Conservation (phyloP, 345 rosid species). For the Pistacia vera region DNA sequence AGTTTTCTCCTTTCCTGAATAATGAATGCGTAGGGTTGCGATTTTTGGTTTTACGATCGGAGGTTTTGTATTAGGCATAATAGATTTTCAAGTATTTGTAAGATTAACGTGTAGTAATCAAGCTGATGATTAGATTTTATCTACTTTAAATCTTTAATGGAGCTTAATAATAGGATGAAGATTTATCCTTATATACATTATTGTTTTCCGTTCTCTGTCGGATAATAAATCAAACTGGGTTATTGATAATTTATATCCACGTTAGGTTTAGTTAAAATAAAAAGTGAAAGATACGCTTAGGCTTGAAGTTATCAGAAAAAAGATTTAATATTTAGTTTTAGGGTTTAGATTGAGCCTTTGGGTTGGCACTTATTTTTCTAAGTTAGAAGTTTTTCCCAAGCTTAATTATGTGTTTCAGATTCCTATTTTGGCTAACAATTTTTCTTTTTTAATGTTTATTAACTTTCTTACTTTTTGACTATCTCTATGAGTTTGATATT, state of each 20-base stretch:
- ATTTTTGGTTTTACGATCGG: background rate
- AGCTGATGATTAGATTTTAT: background rate
- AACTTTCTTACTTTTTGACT: background rate
- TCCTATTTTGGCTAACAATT: background rate
- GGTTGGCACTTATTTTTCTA: background rate
- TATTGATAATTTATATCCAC: background rate
- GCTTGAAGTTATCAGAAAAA: background rate
- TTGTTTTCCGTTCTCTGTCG: background rate
- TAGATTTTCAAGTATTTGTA: too few species aligned
- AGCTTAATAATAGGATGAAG: background rate
- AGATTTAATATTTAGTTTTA: background rate
- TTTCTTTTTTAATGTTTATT: background rate
- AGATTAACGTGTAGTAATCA: background rate
- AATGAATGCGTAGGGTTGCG: background rate
- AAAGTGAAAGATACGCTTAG: background rate
- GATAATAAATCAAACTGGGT: background rate
- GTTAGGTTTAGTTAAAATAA: background rate
- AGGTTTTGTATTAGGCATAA: background rate
- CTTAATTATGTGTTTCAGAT: background rate
- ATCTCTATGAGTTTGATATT: background rate
- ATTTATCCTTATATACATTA: background rate
- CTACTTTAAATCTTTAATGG: background rate
- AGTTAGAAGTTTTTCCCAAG: background rate
- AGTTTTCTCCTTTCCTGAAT: background rate
- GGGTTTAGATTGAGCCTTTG: background rate